Percentiles rank a stretch among this genome's conserved stretches.
phyloP scores from a whole-genome alignment of 2,329 filamentous ascomycete genomes.

The Fusarium sp. region DNA sequence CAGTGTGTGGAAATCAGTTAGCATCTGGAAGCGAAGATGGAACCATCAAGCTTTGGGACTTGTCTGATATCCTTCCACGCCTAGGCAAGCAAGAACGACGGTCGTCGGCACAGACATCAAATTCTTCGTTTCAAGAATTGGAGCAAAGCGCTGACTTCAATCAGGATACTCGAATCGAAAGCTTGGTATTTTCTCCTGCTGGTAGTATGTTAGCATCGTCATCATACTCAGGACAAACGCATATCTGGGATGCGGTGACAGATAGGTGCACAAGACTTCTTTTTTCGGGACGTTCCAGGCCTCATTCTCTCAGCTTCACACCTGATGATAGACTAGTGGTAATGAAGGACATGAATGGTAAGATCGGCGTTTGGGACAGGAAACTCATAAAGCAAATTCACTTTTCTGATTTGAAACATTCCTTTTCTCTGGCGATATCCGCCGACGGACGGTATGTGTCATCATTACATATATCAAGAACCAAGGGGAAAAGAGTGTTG shows the following conservation, averaged over 20 bases:
- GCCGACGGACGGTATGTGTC: too few relatives aligned
- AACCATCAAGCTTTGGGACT: neutral
- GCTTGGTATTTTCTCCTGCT: fast-evolving
- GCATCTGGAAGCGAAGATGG: fast-evolving
- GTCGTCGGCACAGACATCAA: fast-evolving
- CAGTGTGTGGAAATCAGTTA: neutral
- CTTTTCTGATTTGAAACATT: too few relatives aligned
- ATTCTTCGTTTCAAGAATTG: neutral
- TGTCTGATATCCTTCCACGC: neutral
- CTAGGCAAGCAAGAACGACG: too few relatives aligned
- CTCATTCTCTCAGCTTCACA: too few relatives aligned
- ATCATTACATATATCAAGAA: too few relatives aligned
- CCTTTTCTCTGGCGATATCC: too few relatives aligned
- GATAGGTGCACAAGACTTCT: fast-evolving
- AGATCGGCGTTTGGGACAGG: too few relatives aligned
- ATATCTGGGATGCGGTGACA: neutral
- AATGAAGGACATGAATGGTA: too few relatives aligned
- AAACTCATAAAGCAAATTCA: too few relatives aligned
- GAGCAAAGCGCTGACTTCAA: fast-evolving
- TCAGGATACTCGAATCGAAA: fast-evolving
- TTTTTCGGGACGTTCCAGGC: too few relatives aligned
- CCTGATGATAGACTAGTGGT: too few relatives aligned
- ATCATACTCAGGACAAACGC: fast-evolving
- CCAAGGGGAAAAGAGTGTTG: too few relatives aligned
- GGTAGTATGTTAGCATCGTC: fast-evolving